Base-by-base conservation (phyloP, 768 basidiomycete species). In the Vararia minispora region DNA sequence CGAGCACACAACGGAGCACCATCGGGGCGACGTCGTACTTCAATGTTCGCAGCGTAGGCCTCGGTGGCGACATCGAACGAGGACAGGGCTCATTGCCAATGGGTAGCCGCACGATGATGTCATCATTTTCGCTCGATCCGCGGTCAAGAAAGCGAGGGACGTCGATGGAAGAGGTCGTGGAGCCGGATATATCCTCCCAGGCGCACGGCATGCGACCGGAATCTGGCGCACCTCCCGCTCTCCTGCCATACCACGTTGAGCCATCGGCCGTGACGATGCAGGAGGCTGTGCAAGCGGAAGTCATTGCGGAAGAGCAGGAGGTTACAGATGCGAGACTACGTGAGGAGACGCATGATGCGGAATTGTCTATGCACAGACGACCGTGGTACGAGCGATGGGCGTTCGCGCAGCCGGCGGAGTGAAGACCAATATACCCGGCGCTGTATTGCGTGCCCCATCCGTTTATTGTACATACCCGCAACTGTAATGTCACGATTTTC, bases 301-400 rank as follows among this genome's bases (percentile, higher is more conserved):
- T 80, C 28, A 63, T 82, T 28, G 78, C 73, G 27, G 81, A 86
- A 53, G 82, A 84, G 56, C 64, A 71, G 42, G 61, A 70, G 12
- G 79, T 71, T 4, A 58, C 72, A 20, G 63, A 64, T 23, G 64
- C 72, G 45, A 61, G 72, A 31, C 49, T 74, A 34, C 65, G 72
- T 48, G 66, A 68, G 33, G 79, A 82, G 55, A 58, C 72, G 47
- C 63, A 60, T 8, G 69, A 74, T 46, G 69, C 63, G 25, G 58
- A 63, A 24, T 22, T 27, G 42, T n/a, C n/a, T n/a, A n/a, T n/a
- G n/a, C n/a, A n/a, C 66, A 66, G 44, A 58, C 63, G 16, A 61
- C 71, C 76, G 10, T 76, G 76, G 76, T 58, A 77, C 45, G 74
- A 69, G 27, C 68, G 75, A 24, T 81, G 78, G 79, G 69, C 79